Conservation (phyloP, 352 stramenopile genomes). For the Pythium dissimile region DNA sequence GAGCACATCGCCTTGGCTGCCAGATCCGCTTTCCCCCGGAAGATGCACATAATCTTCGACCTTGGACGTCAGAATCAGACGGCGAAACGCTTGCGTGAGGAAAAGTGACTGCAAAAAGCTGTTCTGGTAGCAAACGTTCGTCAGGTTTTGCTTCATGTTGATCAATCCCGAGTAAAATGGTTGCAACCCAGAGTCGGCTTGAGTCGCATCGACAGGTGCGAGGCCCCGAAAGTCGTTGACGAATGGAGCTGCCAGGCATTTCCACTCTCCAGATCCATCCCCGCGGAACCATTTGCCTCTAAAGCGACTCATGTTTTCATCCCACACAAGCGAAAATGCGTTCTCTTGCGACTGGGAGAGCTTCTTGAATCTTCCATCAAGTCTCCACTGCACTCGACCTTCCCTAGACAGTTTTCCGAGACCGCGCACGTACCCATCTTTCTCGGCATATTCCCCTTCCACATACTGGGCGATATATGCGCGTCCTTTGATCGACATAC, state of each 20-base stretch:
- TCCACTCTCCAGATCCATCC: constrained; percentile 79
- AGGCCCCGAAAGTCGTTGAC: constrained; percentile 65
- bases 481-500: constrained; percentile 32
- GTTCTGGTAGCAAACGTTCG: constrained; percentile 91
- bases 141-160: constrained; percentile 89
- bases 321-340: constrained; percentile 62
- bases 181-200: constrained; percentile 29
- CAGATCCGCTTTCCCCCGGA: constrained; percentile 19
- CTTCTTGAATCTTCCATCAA: constrained; percentile 74
- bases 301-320: constrained; percentile 51
- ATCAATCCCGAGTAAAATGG: constrained; percentile 83
- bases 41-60: constrained; percentile 34
- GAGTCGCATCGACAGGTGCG: constrained; percentile 23
- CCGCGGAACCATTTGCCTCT: constrained; percentile 84
- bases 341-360: constrained; percentile 65
- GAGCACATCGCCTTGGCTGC: constrained; percentile 41
- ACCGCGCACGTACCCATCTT: constrained; percentile 62
- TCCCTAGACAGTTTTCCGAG: constrained; percentile 36
- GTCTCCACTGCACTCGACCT: constrained; percentile 35
- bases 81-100: constrained; percentile 82
- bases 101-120: constrained; percentile 87
- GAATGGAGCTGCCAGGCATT: constrained; percentile 51
- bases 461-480: constrained; percentile 61
- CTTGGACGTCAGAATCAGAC: constrained; percentile 61
- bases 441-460: constrained; percentile 66